Evolutionary conservation across 2,329 filamentous ascomycete genomes (phyloP), one percentile per base, ranked within the genome.

Genomic region (Purpureocillium takamizusanense): DNA sequence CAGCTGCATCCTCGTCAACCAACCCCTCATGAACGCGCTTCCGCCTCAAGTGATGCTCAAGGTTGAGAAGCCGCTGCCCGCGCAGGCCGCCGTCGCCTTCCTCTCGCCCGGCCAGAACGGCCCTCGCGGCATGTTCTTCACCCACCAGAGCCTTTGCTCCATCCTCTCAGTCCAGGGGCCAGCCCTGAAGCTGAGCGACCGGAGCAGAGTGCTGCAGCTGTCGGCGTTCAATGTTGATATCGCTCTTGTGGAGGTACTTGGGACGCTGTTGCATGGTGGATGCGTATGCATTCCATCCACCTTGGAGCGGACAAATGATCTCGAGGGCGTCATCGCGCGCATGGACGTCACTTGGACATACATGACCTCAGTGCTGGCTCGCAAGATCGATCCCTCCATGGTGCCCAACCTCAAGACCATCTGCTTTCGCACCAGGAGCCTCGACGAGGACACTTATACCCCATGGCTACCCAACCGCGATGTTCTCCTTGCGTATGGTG

Each of bases 41-140:
- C 52, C 46, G 28, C 55, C 48, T 32, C 57, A 54, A 43, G 43
- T 45, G 44, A 51, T 40, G 14, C 51, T 60, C 1, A 49, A 51
- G 1, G 48, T 57, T 1, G 53, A 57, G 1, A 46, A 58, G 6
- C 56, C 64, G 1, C 51, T 58, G 0, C 61, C 67, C 0, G 60
- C 69, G 16, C 67, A 72, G 17, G 64, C 67, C 2, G 78, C 78
- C 0, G 83, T 79, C 49, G 65, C 78, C 3, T 69, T 84, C 4
- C 77, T 82, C 43, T 72, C 74, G 0, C 74, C 72, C 0, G 53
- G 52, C 7, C 70, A 69, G 35, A 69, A 66, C 36, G 45, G 39
- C 33, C 73, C 75, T 0, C 76, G 77, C 41, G 78, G 76, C 2
- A 72, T 79, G 11, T 73, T 80, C 14, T 74, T 82, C 42, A 74